Evolutionary conservation across 73 alveolate genomes (phyloP).

Genomic region (Symbiodinium pilosum): DNA sequence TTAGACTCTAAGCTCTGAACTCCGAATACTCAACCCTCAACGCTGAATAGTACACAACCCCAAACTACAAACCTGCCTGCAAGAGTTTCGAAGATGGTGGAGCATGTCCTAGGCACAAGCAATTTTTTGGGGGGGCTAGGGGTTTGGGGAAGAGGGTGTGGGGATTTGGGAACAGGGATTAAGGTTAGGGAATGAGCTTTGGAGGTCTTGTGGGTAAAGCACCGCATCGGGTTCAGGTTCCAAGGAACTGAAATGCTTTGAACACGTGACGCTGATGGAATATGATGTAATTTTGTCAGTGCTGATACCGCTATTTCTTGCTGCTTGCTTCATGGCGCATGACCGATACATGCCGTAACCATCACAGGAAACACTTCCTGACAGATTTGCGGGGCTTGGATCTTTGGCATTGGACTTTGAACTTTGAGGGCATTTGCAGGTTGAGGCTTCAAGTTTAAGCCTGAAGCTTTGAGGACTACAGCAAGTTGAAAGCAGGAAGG

Average conservation of each 20-base stretch:
- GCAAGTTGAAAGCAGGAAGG: too few relatives aligned
- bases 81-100: conserved; percentile 71
- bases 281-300: too few relatives aligned
- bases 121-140: neutral
- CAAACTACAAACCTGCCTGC: neutral
- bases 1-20: neutral
- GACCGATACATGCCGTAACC: too few relatives aligned
- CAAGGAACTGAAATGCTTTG: too few relatives aligned
- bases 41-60: neutral
- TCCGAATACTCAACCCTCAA: neutral
- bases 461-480: too few relatives aligned
- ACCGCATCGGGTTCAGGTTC: too few relatives aligned
- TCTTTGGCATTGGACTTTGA: neutral
- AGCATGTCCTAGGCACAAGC: conserved; percentile 40
- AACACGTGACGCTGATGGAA: too few relatives aligned
- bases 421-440: neutral
- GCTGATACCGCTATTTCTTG: too few relatives aligned
- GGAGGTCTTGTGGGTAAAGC: too few relatives aligned
- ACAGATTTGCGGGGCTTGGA: neutral
- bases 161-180: neutral
- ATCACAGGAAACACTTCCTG: too few relatives aligned
- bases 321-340: too few relatives aligned
- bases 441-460: too few relatives aligned
- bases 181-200: neutral
- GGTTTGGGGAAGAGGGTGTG: neutral